Conservation (phyloP, 2,329 filamentous ascomycete genomes). For the Didymosphaeria variabile region DNA sequence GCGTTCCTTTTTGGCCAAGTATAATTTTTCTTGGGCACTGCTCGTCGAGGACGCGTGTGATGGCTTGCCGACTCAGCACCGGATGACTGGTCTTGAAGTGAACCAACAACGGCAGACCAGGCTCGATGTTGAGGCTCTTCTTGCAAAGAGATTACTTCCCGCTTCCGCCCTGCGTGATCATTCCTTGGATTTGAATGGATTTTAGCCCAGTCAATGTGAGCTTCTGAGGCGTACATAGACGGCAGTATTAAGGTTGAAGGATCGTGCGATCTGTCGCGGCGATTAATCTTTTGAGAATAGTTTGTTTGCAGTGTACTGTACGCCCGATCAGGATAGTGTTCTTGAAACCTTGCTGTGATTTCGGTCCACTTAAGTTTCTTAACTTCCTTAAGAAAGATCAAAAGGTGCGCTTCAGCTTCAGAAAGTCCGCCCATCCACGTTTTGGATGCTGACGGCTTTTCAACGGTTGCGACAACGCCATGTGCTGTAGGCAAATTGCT, state of each 20-base stretch:
- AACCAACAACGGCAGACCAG: slow-evolving; percentile 2
- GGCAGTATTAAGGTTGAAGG: slow-evolving; percentile 34
- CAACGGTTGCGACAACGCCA: neutral
- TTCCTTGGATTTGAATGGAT: slow-evolving; percentile 23
- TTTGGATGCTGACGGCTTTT: neutral
- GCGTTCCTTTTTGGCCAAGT: slow-evolving; percentile 32
- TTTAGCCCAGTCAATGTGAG: slow-evolving; percentile 32
- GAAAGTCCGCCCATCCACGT: slow-evolving; percentile 20
- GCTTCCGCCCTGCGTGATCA: neutral
- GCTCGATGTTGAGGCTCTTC: neutral
- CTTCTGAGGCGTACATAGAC: slow-evolving; percentile 36
- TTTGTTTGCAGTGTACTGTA: slow-evolving; percentile 34
- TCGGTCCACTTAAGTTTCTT: slow-evolving; percentile 47
- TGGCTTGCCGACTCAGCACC: slow-evolving; percentile 26
- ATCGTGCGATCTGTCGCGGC: slow-evolving; percentile 37
- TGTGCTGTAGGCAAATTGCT: neutral
- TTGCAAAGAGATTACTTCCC: neutral
- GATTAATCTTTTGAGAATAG: slow-evolving; percentile 39
- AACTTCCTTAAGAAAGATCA: slow-evolving; percentile 54
- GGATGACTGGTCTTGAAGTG: slow-evolving; percentile 28
- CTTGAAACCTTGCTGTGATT: slow-evolving; percentile 39
- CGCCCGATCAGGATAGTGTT: slow-evolving; percentile 44
- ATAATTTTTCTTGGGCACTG: slow-evolving; percentile 37
- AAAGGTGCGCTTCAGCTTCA: slow-evolving; percentile 38
- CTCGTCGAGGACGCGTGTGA: slow-evolving; percentile 32